Evolutionary conservation across 139 green algal species (phyloP).

Genomic region (Micractinium sp.): DNA sequence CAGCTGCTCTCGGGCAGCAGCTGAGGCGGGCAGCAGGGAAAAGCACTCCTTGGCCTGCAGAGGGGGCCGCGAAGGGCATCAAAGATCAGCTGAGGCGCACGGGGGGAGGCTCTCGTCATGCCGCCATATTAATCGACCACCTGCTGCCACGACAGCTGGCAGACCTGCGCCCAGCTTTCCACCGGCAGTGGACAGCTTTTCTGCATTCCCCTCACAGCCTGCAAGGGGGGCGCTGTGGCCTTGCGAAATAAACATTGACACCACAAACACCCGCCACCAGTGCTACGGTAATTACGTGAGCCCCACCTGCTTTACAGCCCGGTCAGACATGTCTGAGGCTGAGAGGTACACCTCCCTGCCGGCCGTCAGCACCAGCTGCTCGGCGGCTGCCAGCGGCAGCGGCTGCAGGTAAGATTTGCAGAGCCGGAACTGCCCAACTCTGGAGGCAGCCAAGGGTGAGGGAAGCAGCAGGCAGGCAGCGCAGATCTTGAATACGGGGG

Average conservation of each 20-base stretch:
- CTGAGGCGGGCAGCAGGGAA: constrained; percentile 33
- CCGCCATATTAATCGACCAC: background rate
- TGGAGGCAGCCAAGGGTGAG: background rate
- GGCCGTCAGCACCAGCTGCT: constrained; percentile 42
- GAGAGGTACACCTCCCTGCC: constrained; percentile 37
- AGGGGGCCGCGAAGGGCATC: background rate
- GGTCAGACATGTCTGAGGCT: background rate
- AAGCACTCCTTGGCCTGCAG: constrained; percentile 44
- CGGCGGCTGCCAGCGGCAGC: constrained; percentile 8
- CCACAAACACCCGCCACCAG: no score
- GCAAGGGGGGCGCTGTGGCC: no score
- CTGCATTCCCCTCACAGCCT: background rate
- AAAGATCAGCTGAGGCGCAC: background rate
- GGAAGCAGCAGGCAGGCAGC: background rate
- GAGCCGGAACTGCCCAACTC: constrained; percentile 26
- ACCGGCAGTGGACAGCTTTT: no score
- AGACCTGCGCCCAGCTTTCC: no score
- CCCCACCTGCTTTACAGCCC: constrained; percentile 27
- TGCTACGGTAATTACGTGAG: no score
- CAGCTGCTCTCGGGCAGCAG: constrained; percentile 21
- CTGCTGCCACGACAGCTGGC: no score
- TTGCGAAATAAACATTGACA: background rate
- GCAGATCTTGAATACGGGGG: no score
- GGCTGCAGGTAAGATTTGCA: constrained; percentile 29
- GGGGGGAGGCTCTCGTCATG: background rate